Conservation (phyloP, 352 stramenopile species). For the Phytophthora podocarpi region DNA sequence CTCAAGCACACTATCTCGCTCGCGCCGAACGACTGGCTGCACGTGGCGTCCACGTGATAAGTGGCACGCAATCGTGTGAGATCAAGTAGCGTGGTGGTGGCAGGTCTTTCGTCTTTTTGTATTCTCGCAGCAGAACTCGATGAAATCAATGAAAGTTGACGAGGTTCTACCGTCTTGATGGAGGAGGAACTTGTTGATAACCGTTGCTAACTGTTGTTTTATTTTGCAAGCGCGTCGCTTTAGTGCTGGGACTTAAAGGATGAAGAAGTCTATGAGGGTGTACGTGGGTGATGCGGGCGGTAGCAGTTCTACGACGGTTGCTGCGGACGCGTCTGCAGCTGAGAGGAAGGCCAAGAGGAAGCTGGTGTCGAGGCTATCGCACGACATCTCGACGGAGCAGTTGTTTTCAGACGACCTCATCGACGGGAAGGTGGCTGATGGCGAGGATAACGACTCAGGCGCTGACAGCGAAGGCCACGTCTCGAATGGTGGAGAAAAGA, state of each 20-base stretch:
- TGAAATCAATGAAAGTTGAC: conserved; percentile 19
- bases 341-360: conserved; percentile 26
- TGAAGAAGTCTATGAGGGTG: conserved; percentile 30
- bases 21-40: conserved; percentile 88
- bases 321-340: conserved; percentile 4
- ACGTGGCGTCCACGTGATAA: conserved; percentile 60
- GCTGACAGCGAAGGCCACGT: conserved; percentile 29
- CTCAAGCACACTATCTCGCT: conserved; percentile 86
- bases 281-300: conserved; percentile 21
- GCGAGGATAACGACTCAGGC: conserved; percentile 45
- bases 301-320: not conserved
- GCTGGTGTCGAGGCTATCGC: conserved; percentile 38
- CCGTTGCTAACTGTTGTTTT: conserved; percentile 18
- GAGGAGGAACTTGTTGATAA: conserved; percentile 2
- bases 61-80: not conserved
- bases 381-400: conserved; percentile 77
- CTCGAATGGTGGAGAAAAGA: not conserved
- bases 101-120: conserved; percentile 3
- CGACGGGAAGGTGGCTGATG: conserved; percentile 62
- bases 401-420: conserved; percentile 68
- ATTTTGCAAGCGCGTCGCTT: not conserved
- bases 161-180: conserved; percentile 9
- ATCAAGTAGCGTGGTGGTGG: conserved; percentile 7
- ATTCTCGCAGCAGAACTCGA: conserved; percentile 1
- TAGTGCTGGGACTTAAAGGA: not conserved